Conservation (phyloP, 371 early-diverging fungal species). For the Nematocida homosporus region DNA sequence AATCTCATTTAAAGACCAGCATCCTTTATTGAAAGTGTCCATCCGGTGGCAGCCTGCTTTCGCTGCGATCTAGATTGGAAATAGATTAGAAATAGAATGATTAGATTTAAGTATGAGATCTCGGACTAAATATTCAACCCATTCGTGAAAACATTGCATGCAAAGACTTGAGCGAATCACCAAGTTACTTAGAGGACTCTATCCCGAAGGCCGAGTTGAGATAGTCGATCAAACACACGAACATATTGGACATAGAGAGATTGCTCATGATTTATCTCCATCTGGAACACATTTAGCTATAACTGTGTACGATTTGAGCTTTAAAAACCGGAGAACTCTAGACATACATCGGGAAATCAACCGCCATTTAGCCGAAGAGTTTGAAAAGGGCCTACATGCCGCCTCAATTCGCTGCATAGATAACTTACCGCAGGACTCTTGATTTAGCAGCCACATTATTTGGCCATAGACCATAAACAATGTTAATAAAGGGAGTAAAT, state of each 20-base stretch:
- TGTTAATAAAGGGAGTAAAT: neutral
- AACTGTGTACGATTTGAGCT: neutral
- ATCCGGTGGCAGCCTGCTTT: no score
- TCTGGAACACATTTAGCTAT: constrained; percentile 31
- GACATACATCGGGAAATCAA: constrained; percentile 29
- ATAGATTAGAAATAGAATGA: no score
- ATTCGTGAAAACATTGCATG: constrained; percentile 13
- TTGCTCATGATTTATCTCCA: neutral
- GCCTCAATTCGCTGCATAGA: constrained; percentile 23
- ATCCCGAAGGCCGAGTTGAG: constrained; percentile 15
- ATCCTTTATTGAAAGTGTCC: no score
- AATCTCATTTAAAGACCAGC: no score
- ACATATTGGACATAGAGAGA: constrained; percentile 46
- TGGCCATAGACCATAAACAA: neutral
- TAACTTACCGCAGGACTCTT: neutral
- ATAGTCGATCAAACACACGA: constrained; percentile 31
- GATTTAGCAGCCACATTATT: neutral
- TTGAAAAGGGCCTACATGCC: constrained; percentile 42
- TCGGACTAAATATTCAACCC: no score
- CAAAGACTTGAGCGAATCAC: constrained; percentile 25
- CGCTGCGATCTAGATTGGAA: no score
- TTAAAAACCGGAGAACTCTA: neutral
- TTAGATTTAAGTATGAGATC: no score
- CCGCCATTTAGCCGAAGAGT: constrained; percentile 34
- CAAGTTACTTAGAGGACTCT: constrained; percentile 6